These are phyloP conservation scores for Mortierella sp. DNA, from an alignment of 371 early-diverging fungal species.

Conservation along the genomic window DNA sequence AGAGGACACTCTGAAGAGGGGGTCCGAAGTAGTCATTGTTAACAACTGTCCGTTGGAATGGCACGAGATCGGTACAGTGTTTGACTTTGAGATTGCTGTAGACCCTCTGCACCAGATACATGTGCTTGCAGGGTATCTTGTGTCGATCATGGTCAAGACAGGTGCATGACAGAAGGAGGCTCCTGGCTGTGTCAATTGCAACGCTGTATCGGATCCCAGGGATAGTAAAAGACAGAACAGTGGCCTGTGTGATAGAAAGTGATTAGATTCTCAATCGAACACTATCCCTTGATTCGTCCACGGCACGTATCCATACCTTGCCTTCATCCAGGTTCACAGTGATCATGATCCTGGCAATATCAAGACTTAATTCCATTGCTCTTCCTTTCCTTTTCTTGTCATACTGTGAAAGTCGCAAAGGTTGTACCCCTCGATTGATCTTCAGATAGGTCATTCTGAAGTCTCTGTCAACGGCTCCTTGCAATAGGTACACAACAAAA, in stretches of 20 bases:
- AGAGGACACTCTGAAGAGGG: background rate
- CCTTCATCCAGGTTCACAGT: background rate
- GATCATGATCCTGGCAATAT: background rate
- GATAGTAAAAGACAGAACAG: background rate
- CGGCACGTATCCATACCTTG: background rate
- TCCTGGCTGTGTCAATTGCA: background rate
- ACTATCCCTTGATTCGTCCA: too few relatives aligned
- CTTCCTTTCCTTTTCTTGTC: conserved; percentile 9
- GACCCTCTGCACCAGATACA: background rate
- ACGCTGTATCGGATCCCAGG: background rate
- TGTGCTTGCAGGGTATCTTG: conserved; percentile 1
- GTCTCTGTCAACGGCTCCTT: conserved; percentile 3
- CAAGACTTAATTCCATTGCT: conserved; percentile 5
- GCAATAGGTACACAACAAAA: conserved; percentile 2
- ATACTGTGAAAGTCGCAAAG: background rate
- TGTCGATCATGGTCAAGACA: background rate
- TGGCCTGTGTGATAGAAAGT: background rate
- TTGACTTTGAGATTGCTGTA: background rate
- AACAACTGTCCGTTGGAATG: background rate
- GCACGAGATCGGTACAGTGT: background rate
- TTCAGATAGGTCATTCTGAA: conserved; percentile 5
- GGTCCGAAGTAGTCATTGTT: background rate
- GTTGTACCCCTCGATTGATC: conserved; percentile 9
- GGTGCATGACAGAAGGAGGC: background rate
- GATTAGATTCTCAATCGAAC: too few relatives aligned